Conservation (phyloP, 2,329 filamentous ascomycete genomes). For the Epichloe aotearoae region DNA sequence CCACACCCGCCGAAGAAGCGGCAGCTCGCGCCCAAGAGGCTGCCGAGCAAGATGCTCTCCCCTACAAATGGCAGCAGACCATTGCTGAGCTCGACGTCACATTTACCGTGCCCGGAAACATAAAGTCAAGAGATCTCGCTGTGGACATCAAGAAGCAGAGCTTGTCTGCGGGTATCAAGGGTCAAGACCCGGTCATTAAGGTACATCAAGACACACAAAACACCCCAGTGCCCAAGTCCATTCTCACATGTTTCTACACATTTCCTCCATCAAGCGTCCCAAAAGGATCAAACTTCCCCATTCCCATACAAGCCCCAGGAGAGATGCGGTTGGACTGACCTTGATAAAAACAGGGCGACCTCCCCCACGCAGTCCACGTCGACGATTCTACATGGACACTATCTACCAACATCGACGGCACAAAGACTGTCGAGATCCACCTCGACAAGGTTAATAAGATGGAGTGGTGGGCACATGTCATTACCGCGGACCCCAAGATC, state of each 20-base stretch:
- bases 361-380: constrained; percentile 68
- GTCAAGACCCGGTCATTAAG: constrained; percentile 70
- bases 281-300: not conserved
- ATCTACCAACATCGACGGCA: constrained; percentile 55
- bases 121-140: constrained; percentile 73
- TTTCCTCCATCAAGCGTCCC: not conserved
- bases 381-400: constrained; percentile 96
- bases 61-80: constrained; percentile 95
- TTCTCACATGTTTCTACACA: not conserved
- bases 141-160: constrained; percentile 70
- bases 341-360: constrained; percentile 50
- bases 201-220: constrained; percentile 41
- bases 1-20: constrained; percentile 41
- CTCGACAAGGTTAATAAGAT: constrained; percentile 94
- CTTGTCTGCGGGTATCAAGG: constrained; percentile 73
- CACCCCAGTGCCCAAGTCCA: not conserved
- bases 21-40: constrained; percentile 57
- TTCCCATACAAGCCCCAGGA: not conserved
- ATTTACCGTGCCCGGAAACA: constrained; percentile 63
- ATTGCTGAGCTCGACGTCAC: constrained; percentile 78
- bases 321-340: not conserved
- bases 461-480: constrained; percentile 95
- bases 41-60: constrained; percentile 84
- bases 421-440: constrained; percentile 59
- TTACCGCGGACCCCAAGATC: constrained; percentile 77